Evolutionary conservation across 2,329 filamentous ascomycete species (phyloP).

Genomic region (Septoria linicola): DNA sequence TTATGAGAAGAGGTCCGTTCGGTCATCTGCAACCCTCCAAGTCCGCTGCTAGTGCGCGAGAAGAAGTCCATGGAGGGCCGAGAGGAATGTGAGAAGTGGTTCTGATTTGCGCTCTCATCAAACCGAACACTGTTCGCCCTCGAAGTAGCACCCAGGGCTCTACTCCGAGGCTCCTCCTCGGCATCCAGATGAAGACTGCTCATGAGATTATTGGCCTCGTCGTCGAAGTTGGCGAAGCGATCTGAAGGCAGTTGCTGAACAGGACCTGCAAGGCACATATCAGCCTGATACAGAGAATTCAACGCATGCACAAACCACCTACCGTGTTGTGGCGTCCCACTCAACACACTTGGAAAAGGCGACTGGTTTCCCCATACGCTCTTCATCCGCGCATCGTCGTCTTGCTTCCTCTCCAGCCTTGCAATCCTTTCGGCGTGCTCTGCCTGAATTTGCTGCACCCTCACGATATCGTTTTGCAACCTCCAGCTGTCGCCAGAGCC

Average conservation of each 20-base stretch:
- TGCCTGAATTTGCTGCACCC: conserved; percentile 59
- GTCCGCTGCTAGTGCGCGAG: conserved; percentile 65
- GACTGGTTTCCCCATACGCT: conserved; percentile 84
- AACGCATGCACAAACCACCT: conserved; percentile 36
- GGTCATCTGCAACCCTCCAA: conserved; percentile 77
- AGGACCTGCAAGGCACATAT: conserved; percentile 57
- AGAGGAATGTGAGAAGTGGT: conserved; percentile 80
- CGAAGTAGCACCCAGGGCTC: conserved; percentile 73
- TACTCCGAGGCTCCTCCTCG: conserved; percentile 73
- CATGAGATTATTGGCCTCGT: conserved; percentile 76
- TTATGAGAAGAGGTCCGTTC: conserved; percentile 92
- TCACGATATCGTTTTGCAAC: conserved; percentile 61
- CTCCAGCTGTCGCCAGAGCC: conserved; percentile 58
- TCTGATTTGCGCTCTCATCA: conserved; percentile 90
- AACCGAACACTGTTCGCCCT: conserved; percentile 96
- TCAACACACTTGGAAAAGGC: conserved; percentile 82
- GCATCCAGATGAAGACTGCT: conserved; percentile 80
- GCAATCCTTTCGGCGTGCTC: conserved; percentile 62
- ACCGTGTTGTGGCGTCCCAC: conserved; percentile 86
- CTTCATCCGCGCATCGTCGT: conserved; percentile 66
- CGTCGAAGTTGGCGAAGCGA: conserved; percentile 86
- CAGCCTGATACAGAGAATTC: not conserved
- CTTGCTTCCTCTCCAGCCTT: conserved; percentile 60
- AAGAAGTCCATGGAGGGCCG: conserved; percentile 81
- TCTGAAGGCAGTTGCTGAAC: conserved; percentile 76